Base-by-base conservation (phyloP, 306 rosid genomes). In the Dalbergia cochinchinensis region DNA sequence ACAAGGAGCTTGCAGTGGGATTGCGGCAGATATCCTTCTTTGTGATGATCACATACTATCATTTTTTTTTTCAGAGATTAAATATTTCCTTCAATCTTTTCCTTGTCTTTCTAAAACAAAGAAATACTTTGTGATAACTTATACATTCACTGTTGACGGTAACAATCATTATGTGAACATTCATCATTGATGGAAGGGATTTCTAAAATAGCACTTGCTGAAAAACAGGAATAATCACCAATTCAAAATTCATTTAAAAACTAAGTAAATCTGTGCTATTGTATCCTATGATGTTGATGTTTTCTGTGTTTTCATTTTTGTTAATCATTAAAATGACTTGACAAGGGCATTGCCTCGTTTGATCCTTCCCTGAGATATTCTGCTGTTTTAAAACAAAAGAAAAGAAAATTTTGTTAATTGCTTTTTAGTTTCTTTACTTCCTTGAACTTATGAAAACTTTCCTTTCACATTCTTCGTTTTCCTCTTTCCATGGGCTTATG, bases 21-120 rank as follows among this genome's bases (percentile, higher is more conserved):
- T 71, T 92, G 89, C 97, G 99, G 55, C 99, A 95, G 90, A 95
- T 95, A 95, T 95, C 99, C 99, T 92, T 74, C 60, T 53, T 69
- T 59, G 13, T 51, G 16, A 26, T 55, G 61, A 71, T 64, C 64
- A 60, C 54, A 81, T 77, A 66, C 53, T 76, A 10, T 80, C n/a
- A 64, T 80, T 20, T 26, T 67, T 67, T 79, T 4, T 63, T 70
- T 63, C 37, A 53, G 72, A 50, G 15, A 77, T 41, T 4, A n/a
- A 22, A 61, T 62, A 35, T 82, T 69, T 44, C 78, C 44, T 13
- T 69, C 39, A 11, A 14, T 71, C 50, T 41, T 44, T 37, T 64
- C 58, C 18, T 14, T 22, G 47, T 31, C 22, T 65, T 82, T 68
- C 42, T 69, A 6, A 59, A 48, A 63, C 58, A 62, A 47, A 65